Base-by-base conservation (phyloP, 768 basidiomycete species). In the Rhizopogon vulgaris region DNA sequence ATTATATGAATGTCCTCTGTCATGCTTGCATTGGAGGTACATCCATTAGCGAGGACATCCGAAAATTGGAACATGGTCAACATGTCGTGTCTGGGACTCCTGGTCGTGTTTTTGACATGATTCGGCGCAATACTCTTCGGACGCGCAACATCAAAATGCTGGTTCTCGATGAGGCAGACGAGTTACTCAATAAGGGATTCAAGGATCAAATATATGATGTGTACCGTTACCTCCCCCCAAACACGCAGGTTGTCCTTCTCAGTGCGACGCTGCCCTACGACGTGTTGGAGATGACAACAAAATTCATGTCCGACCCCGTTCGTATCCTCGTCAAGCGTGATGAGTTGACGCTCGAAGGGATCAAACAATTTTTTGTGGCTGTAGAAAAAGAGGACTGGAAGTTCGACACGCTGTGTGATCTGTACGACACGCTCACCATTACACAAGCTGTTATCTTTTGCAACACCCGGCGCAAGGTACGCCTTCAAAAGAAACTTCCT, bases 351-450 rank as follows among this genome's bases (percentile, higher is more conserved):
- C 78, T 97, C 52, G 95, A 99, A 64, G 89, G 89, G 8, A 94
- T 94, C 73, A 94, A 94, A 63, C 92, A 95, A 67, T 94, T 94
- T 74, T 94, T 94, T 77, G 91, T 99, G 47, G 95, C 94, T 41
- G 95, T 99, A 51, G 95, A 97, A 73, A 96, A 97, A 74, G 95
- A 99, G 71, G 95, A 99, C 66, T 97, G 94, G 94, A 99, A 99
- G 68, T 94, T 96, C 64, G 94, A 97, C 71, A 97, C 94, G 0
- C 78, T 99, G 30, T 96, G 90, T 66, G 95, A 96, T 73, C 73
- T 99, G 43, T 98, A 96, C 72, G 95, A 98, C 70, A 97, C 95
- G 27, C 83, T 99, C 58, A 97, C 94, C 49, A 97, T 99, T 69
- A 97, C 94, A 6, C 95, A 97, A 78, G 95, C 94, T 43, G 94